These are phyloP conservation scores for Ustilago xerochloae DNA, from an alignment of 1,284 basidiomycete genomes.

Conservation along the genomic window DNA sequence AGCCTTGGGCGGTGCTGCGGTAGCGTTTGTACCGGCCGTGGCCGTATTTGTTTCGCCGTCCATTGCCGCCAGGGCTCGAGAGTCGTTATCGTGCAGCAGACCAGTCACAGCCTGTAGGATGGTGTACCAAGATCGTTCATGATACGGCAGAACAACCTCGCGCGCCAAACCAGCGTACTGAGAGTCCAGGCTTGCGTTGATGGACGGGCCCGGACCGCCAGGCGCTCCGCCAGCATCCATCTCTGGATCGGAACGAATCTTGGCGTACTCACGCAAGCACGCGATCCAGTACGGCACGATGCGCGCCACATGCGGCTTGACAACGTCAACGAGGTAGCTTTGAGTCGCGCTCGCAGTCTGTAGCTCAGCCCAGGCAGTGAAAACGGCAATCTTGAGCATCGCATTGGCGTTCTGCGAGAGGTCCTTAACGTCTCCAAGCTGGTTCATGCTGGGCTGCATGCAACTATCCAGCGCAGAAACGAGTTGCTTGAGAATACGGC, in stretches of 20 bases:
- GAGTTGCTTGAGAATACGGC: constrained; percentile 89
- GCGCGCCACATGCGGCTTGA: constrained; percentile 81
- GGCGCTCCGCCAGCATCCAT: constrained; percentile 62
- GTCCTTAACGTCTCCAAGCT: constrained; percentile 86
- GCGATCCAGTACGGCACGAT: constrained; percentile 89
- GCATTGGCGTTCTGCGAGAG: constrained; percentile 92
- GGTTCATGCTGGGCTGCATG: constrained; percentile 82
- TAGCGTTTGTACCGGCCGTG: constrained; percentile 12
- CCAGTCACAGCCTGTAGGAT: constrained; percentile 88
- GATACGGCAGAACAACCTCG: constrained; percentile 82
- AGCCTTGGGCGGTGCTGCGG: constrained; percentile 1
- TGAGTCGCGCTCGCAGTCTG: constrained; percentile 82
- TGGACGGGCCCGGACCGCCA: constrained; percentile 70
- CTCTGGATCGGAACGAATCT: constrained; percentile 84
- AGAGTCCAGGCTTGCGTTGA: constrained; percentile 74
- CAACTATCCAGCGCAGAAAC: constrained; percentile 76
- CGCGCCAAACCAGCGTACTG: constrained; percentile 87
- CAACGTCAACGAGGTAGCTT: constrained; percentile 81
- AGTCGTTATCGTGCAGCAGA: constrained; percentile 79
- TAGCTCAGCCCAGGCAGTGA: constrained; percentile 95
- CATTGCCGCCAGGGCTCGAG: constrained; percentile 80
- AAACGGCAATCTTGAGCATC: constrained; percentile 91
- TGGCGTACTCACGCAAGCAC: constrained; percentile 88
- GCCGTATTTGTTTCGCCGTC: constrained; percentile 73
- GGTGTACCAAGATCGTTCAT: constrained; percentile 79